A percentile compares a stretch with the other conserved stretches of the same genome.
These are phyloP conservation scores for Teratosphaeria zuluensis DNA, from an alignment of 2,329 filamentous ascomycete genomes.

Conservation along the genomic window DNA sequence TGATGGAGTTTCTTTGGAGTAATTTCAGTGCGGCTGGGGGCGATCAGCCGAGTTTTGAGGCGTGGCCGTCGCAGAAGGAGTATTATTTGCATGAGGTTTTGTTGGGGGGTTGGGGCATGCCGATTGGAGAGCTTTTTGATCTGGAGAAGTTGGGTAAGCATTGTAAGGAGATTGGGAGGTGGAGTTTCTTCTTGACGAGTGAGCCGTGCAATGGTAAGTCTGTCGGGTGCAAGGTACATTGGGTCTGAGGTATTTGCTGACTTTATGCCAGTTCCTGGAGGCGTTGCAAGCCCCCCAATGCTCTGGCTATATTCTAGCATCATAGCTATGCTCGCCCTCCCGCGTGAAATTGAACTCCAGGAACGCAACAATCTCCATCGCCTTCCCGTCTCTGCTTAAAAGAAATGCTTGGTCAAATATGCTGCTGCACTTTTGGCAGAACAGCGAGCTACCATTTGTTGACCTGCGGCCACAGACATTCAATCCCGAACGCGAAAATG, in stretches of 20 bases:
- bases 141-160: conserved; percentile 36
- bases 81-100: conserved; percentile 38
- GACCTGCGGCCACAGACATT: too few species aligned
- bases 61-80: conserved; percentile 28
- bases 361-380: too few species aligned
- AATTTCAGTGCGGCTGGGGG: conserved; percentile 30
- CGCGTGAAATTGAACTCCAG: too few species aligned
- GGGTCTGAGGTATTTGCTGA: neutral
- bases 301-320: too few species aligned
- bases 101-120: conserved; percentile 41
- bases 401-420: too few species aligned
- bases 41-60: conserved; percentile 31
- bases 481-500: too few species aligned
- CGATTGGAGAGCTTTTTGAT: conserved; percentile 44
- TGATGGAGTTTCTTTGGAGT: conserved; percentile 34
- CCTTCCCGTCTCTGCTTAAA: too few species aligned
- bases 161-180: conserved; percentile 30
- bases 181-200: conserved; percentile 40
- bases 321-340: too few species aligned
- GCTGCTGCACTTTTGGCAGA: too few species aligned
- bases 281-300: neutral
- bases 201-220: conserved; percentile 24
- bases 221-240: neutral
- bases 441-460: too few species aligned
- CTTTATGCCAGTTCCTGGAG: conserved; percentile 8